Base-by-base conservation (phyloP, 2,329 filamentous ascomycete species). In the Emmonsiellopsis sp. region DNA sequence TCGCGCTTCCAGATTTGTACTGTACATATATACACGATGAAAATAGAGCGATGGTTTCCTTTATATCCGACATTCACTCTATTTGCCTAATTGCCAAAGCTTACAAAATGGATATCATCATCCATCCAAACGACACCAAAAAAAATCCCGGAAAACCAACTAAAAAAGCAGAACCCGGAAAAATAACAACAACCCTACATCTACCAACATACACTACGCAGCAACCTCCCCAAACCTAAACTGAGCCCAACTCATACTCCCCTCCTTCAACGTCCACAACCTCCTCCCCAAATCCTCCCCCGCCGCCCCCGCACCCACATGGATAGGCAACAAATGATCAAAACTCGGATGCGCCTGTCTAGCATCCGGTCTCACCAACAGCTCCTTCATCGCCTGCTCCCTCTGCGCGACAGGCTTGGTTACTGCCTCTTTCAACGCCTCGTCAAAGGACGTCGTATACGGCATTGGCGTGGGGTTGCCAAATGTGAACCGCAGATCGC, bases 361-460 rank as follows among this genome's bases (percentile, higher is more conserved):
- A 1, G 80, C 79, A 72, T 83, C 80, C 1, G 61, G 60, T 52
- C 78, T 72, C 56, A 70, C 70, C 57, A 80, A 58, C 61, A 81
- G 62, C 20, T 68, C 68, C 49, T 66, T 67, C 69, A 81, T 70
- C 7, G 68, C 71, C 61, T 64, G 66, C 61, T 71, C 72, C 51
- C 72, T 68, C 54, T 71, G 70, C 40, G 65, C 71, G 30, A 73
- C 68, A 54, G 69, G 62, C 59, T 67, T 68, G 61, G 73, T 78
- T 31, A 83, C 82, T 0, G 83, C 84, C 16, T 85, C 79, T 60
- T 83, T 82, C 43, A 91, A 71, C 1, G 84, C 81, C 45, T 82
- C 76, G 58, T 92, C 81, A 61, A 89, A 90, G 50, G 76, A 79
- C 37, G 76, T 73, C 1, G 79, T 70, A 61, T 85, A 85, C 9